Base-by-base conservation (phyloP, 2,329 filamentous ascomycete genomes). In the Epichloe brachyelytri region DNA sequence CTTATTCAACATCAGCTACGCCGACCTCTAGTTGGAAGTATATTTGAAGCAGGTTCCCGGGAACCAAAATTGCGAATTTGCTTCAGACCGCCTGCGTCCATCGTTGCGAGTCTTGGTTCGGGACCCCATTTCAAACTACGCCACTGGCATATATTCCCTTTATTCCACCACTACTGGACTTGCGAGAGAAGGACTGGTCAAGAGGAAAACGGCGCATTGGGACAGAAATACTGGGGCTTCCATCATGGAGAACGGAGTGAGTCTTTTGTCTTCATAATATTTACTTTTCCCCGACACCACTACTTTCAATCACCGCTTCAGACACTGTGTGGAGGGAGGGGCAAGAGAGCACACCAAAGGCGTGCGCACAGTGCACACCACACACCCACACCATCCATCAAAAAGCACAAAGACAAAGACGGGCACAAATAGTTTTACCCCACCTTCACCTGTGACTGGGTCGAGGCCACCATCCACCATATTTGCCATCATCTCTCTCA, bases 241-340 rank as follows among this genome's bases (percentile, higher is more conserved):
- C 51, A 55, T 48, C 53, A 59, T 59, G 57, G 57, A 58, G 43
- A 54, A 54, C 51, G 52, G 54, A 48, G 57, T 55, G 39, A 54
- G 57, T 59, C 5, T 30, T 10, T 26, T 15, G 20, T 46, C 8
- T 34, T 43, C 5, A 26, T 40, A 2, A 26, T 2, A 37, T 11
- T n/a, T 12, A 41, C 15, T 12, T 33, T 33, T 26, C 4, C 8
- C 39, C 43, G 15, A 33, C 26, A 5, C 17, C 12, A 12, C 22
- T 17, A 33, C 33, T 37, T 22, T 20, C 8, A 10, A 10, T 17
- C 43, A 11, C 17, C 30, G 17, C n/a, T 11, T 34, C 10, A 33
- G 43, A 2, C 17, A 33, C 17, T 30, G 26, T 30, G 26, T 30
- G 26, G 26, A 30, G 8, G 26, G 10, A n/a, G 36, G 12, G 36